Base-by-base conservation (phyloP, 352 stramenopile species). In the Globisporangium viniferum region DNA sequence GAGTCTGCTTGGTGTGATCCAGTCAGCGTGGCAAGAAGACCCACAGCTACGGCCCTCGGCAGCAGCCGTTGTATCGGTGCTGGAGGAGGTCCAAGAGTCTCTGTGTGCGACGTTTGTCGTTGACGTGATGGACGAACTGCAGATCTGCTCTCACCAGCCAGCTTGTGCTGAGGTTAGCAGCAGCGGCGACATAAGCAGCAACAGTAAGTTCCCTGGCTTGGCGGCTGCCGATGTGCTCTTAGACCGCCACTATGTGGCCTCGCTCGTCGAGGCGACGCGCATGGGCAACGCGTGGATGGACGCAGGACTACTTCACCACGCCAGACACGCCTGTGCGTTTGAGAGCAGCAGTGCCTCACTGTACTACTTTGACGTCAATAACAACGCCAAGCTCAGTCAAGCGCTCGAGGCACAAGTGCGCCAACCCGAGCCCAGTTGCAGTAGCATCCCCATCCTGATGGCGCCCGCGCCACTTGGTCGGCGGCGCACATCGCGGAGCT, bases 201-300 rank as follows among this genome's bases (percentile, higher is more conserved):
- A 39, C 15, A 15, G 46, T 18, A 14, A 35, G 10, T 49, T 60
- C 53, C 1, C 8, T 3, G 54, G 35, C 2, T 4, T 27, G 0
- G 31, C 18, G 2, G 14, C 33, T 0, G 35, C 41, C 6, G 33
- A 54, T n/a, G 33, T 29, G 48, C 31, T 61, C 12, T 24, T 24
- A 2, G 31, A 20, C 20, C 39, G n/a, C 35, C 9, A 35, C 12
- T 82, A 59, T 15, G 64, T n/a, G n/a, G n/a, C n/a, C n/a, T n/a
- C n/a, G n/a, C n/a, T n/a, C n/a, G n/a, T n/a, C n/a, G 73, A 67
- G 0, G 51, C 64, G 4, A 67, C 44, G 3, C 74, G 78, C 0
- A 44, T 89, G 4, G 78, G 80, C 29, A 83, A 83, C 12, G 66
- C 70, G 27, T 71, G 84, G 41, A 82, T 86, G 80, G 80, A 88